phyloP scores from a whole-genome alignment of 2,329 filamentous ascomycete species.

The Thelonectria blattea region DNA sequence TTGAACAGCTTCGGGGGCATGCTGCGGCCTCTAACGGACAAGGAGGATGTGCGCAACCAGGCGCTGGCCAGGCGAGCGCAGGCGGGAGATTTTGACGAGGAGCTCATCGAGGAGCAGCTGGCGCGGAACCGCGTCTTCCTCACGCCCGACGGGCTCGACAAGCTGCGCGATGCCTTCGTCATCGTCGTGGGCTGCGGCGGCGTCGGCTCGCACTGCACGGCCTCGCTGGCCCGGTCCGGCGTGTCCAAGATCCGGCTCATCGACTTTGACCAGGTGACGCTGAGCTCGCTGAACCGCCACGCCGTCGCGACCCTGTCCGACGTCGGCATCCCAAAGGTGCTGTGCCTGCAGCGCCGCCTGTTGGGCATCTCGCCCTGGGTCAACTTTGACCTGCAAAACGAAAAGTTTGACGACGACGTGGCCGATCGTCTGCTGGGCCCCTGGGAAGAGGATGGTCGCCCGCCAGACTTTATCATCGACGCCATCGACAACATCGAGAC shows the following conservation, averaged over 20 bases:
- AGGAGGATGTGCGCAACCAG: constrained; percentile 66
- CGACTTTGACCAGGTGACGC: constrained; percentile 96
- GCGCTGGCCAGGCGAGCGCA: constrained; percentile 65
- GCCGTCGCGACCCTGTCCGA: constrained; percentile 93
- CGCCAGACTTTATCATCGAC: constrained; percentile 89
- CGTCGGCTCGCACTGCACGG: constrained; percentile 89
- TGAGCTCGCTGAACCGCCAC: constrained; percentile 94
- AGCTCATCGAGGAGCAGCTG: constrained; percentile 91
- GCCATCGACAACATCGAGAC: constrained; percentile 99
- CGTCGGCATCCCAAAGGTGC: constrained; percentile 91
- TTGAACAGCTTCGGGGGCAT: constrained; percentile 67
- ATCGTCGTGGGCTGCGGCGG: constrained; percentile 93
- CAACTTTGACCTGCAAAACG: constrained; percentile 82
- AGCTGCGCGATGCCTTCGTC: constrained; percentile 81
- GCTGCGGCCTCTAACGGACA: constrained; percentile 54
- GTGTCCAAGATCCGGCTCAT: constrained; percentile 87
- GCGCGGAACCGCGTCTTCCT: constrained; percentile 93
- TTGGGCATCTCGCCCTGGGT: constrained; percentile 92
- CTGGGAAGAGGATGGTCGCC: constrained; percentile 65
- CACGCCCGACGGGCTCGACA: constrained; percentile 77
- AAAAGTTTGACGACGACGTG: constrained; percentile 76
- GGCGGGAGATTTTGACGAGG: constrained; percentile 70
- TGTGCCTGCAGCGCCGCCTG: constrained; percentile 78
- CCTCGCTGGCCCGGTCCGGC: constrained; percentile 86
- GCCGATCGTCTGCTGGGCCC: constrained; percentile 71